Evolutionary conservation across 2,329 filamentous ascomycete genomes (phyloP).

Genomic region (Pseudodiploospora longispora): DNA sequence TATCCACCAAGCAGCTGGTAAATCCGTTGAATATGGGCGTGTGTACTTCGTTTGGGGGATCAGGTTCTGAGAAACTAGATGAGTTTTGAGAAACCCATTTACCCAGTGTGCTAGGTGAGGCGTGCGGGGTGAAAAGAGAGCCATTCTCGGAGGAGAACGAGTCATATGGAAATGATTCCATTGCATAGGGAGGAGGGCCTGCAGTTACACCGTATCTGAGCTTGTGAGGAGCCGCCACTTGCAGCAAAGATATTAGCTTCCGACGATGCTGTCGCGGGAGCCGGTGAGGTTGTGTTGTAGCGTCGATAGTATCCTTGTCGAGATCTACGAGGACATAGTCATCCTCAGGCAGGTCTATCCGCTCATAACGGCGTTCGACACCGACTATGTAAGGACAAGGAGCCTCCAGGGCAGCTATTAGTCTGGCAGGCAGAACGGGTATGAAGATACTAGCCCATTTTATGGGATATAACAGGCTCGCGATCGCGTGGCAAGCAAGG

Average conservation of each 20-base stretch:
- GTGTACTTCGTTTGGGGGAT: slow-evolving; percentile 40
- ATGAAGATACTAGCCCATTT: slow-evolving; percentile 95
- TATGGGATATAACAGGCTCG: slow-evolving; percentile 78
- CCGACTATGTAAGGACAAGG: slow-evolving; percentile 97
- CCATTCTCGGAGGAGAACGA: slow-evolving; percentile 82
- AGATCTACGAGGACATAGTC: slow-evolving; percentile 94
- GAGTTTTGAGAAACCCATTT: slow-evolving; percentile 89
- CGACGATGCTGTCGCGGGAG: slow-evolving; percentile 83
- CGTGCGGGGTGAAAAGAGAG: slow-evolving; percentile 65
- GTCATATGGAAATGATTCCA: slow-evolving; percentile 88
- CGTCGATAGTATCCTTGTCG: slow-evolving; percentile 83
- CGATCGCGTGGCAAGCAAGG: slow-evolving; percentile 79
- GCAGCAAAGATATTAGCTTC: slow-evolving; percentile 81
- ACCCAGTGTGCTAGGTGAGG: slow-evolving; percentile 64
- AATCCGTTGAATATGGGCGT: slow-evolving; percentile 88
- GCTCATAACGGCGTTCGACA: slow-evolving; percentile 85
- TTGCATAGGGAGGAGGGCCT: slow-evolving; percentile 87
- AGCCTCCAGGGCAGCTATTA: slow-evolving; percentile 85
- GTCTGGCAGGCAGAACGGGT: slow-evolving; percentile 75
- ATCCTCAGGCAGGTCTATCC: slow-evolving; percentile 79
- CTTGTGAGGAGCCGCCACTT: slow-evolving; percentile 84
- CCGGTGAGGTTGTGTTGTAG: slow-evolving; percentile 66
- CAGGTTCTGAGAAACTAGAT: slow-evolving; percentile 68
- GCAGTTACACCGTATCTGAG: slow-evolving; percentile 75
- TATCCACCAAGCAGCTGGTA: slow-evolving; percentile 62